These are phyloP conservation scores for Phytopythium litorale DNA, from an alignment of 352 stramenopile species.

Conservation along the genomic window DNA sequence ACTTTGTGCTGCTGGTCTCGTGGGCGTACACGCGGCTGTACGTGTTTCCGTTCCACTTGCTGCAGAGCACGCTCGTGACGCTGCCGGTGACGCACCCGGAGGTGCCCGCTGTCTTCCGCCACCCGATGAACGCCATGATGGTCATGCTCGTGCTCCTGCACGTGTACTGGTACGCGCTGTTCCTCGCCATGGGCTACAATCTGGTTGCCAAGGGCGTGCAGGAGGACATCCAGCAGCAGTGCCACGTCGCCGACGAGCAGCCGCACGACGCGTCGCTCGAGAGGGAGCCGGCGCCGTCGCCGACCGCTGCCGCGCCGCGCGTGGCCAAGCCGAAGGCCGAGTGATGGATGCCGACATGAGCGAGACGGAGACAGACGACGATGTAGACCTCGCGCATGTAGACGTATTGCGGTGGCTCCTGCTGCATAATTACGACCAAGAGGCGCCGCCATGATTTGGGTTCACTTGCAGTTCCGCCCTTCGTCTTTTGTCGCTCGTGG, in stretches of 20 bases:
- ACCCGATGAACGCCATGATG: constrained; percentile 33
- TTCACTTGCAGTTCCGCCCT: background rate
- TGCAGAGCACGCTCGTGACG: constrained; percentile 22
- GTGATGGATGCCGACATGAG: constrained; percentile 8
- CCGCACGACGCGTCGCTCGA: background rate
- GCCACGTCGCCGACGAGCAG: constrained; percentile 8
- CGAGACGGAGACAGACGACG: background rate
- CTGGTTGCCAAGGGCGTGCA: constrained; percentile 32
- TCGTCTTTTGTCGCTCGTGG: background rate
- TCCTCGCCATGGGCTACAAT: constrained; percentile 42
- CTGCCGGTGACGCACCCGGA: constrained; percentile 19
- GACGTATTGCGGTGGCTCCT: background rate
- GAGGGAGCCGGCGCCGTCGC: background rate
- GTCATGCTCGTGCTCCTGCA: constrained; percentile 41
- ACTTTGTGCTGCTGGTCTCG: constrained; percentile 27
- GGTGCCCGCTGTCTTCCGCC: constrained; percentile 17
- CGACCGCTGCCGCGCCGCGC: background rate
- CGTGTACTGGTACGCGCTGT: constrained; percentile 45
- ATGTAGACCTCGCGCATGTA: background rate
- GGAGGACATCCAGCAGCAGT: constrained; percentile 42
- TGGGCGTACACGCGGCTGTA: constrained; percentile 47
- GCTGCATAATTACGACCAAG: background rate
- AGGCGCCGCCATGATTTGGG: background rate
- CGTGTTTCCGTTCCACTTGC: constrained; percentile 33
- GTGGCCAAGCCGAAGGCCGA: constrained; percentile 22